Base-by-base conservation (phyloP, 805 yeast genomes). In the Kazachstania kunashirensis region DNA sequence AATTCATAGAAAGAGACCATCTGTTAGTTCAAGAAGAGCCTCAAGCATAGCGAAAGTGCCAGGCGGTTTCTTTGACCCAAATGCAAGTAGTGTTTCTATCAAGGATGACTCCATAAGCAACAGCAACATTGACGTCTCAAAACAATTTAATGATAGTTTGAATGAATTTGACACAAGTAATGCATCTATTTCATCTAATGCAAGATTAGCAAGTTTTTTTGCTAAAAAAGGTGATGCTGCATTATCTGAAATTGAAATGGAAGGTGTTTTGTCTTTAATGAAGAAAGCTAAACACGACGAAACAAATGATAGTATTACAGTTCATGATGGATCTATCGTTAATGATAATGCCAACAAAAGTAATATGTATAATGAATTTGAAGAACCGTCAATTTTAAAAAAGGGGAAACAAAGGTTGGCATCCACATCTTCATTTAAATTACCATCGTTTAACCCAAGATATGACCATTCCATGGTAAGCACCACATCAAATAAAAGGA, bases 211-310 rank as follows among this genome's bases (percentile, higher is more conserved):
- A 10, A 73, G 68, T 20, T 84, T 84, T 52, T 84, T 84, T 56
- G 66, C 67, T n/a, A 64, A 62, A 30, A 84, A 82, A 53, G 94
- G 94, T n/a, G 72, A 76, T 38, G 61, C 60, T n/a, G 85, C 89
- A 4, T 63, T 84, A 42, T 66, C 77, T 11, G 84, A 78, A 17
- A 66, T 83, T 29, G 95, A 84, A 54, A 70, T 77, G 49, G 89
- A 80, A 57, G 94, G 94, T n/a, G 89, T 84, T 1, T 53, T 78
- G 42, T 72, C 86, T 5, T 57, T 83, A 13, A 63, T 72, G 41
- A 61, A 63, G 14, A 70, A 66, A 29, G 37, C 50, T 14, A 43
- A 29, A 16, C 24, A 33, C 18, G 19, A 7, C 20, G 14, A 31
- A 21, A 17, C 21, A 16, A 15, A 26, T 13, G 21, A 19, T 13